A percentile compares a stretch with the other conserved stretches of the same genome.
Evolutionary conservation across 352 stramenopile genomes (phyloP).

Genomic region (Phytophthora cactorum): DNA sequence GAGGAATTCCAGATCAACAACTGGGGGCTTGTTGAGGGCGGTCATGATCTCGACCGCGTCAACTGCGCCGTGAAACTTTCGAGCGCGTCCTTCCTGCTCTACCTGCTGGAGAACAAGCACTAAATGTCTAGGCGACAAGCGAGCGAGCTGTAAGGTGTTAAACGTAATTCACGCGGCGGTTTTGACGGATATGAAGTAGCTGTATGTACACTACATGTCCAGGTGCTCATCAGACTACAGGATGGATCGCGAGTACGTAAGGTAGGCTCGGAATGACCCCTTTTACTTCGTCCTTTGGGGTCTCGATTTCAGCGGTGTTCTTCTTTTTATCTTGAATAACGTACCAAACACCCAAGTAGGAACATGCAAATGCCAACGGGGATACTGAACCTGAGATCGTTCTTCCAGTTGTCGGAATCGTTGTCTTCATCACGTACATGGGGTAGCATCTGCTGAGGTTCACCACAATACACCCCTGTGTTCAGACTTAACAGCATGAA

Average conservation of each 20-base stretch:
- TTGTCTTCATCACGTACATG: background rate
- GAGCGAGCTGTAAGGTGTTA: slow-evolving; percentile 5
- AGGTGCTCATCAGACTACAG: slow-evolving; percentile 1
- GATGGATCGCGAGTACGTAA: slow-evolving; percentile 15
- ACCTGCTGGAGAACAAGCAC: slow-evolving; percentile 77
- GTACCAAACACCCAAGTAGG: slow-evolving; percentile 41
- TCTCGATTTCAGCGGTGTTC: slow-evolving; percentile 29
- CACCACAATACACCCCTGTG: slow-evolving; percentile 16
- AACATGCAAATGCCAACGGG: slow-evolving; percentile 46
- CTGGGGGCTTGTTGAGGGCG: slow-evolving; percentile 89
- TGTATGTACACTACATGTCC: background rate
- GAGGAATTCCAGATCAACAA: slow-evolving; percentile 91
- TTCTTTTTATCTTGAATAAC: slow-evolving; percentile 44
- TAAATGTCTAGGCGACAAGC: slow-evolving; percentile 18
- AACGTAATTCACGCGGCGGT: slow-evolving; percentile 2
- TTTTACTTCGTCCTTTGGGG: slow-evolving; percentile 54
- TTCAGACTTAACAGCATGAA: slow-evolving; percentile 18
- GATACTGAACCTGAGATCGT: slow-evolving; percentile 37
- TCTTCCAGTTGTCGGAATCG: slow-evolving; percentile 2
- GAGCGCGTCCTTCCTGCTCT: slow-evolving; percentile 87
- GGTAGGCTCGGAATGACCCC: slow-evolving; percentile 3
- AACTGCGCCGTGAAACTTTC: slow-evolving; percentile 86
- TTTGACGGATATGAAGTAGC: slow-evolving; percentile 4
- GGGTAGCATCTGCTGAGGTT: background rate
- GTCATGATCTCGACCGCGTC: slow-evolving; percentile 89